These are phyloP conservation scores for Westerdykella sp. DNA, from an alignment of 2,329 filamentous ascomycete species.

Conservation along the genomic window DNA sequence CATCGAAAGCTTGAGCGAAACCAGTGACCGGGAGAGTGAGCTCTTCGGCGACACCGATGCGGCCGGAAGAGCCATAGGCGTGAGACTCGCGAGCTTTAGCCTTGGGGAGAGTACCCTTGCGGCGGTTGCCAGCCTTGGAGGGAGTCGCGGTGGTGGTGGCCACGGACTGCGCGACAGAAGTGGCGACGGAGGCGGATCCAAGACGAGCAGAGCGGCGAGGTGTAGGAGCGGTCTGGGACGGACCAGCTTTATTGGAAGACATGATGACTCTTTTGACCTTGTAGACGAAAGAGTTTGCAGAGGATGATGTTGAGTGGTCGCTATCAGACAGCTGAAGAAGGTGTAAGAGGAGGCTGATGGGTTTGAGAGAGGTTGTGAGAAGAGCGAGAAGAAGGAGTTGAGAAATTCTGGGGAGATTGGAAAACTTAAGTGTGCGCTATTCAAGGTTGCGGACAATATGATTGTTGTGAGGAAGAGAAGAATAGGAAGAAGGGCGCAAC, in stretches of 20 bases:
- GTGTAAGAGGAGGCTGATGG: too few species aligned
- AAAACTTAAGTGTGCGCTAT: too few species aligned
- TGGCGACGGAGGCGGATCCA: conserved; percentile 14
- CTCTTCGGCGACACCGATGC: conserved; percentile 25
- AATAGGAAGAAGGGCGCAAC: too few species aligned
- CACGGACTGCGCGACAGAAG: conserved; percentile 20
- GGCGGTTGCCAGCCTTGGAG: conserved; percentile 10
- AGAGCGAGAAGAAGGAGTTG: too few species aligned
- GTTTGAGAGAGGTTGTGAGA: too few species aligned
- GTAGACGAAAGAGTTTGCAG: too few species aligned
- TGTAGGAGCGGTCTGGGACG: conserved; percentile 12
- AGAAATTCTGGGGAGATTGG: too few species aligned
- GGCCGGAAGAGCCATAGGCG: conserved; percentile 34
- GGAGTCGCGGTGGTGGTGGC: conserved; percentile 3
- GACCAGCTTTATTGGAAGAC: not conserved
- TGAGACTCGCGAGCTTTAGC: conserved; percentile 28
- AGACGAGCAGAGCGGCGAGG: conserved; percentile 27
- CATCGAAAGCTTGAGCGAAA: conserved; percentile 29
- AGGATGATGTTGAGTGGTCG: too few species aligned
- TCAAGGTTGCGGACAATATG: too few species aligned
- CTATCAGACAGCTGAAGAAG: too few species aligned
- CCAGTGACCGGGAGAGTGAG: conserved; percentile 22
- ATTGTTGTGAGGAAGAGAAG: too few species aligned
- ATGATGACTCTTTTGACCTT: not conserved
- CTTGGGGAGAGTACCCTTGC: conserved; percentile 24